Conservation (phyloP, 1,284 basidiomycete species). For the Trichosporon sp. region DNA sequence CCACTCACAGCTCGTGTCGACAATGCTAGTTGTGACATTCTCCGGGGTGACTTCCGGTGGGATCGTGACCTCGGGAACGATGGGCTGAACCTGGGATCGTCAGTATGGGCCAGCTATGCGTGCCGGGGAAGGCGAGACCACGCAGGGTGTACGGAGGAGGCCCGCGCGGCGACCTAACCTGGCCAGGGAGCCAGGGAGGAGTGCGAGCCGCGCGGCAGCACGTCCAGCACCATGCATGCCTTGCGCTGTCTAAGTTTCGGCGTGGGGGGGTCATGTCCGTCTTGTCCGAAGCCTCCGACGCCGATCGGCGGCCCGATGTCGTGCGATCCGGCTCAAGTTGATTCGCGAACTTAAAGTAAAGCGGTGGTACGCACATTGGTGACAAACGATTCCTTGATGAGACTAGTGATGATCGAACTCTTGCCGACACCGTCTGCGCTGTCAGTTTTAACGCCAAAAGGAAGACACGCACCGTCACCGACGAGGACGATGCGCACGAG, state of each 20-base stretch:
- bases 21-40: slow-evolving; percentile 92
- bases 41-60: slow-evolving; percentile 93
- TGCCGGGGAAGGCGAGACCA: not conserved
- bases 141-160: not conserved
- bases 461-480: slow-evolving; percentile 71
- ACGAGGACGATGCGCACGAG: slow-evolving; percentile 79
- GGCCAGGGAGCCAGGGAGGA: not conserved
- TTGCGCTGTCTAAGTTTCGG: not conserved
- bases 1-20: slow-evolving; percentile 84
- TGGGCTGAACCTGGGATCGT: slow-evolving; percentile 73
- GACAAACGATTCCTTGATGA: slow-evolving; percentile 93
- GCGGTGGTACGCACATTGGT: slow-evolving; percentile 67
- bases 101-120: not conserved
- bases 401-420: slow-evolving; percentile 89
- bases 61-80: slow-evolving; percentile 93
- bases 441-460: not conserved
- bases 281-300: not conserved
- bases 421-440: slow-evolving; percentile 84
- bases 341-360: not conserved
- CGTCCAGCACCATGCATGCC: not conserved
- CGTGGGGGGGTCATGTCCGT: not conserved
- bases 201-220: not conserved
- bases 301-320: not conserved
- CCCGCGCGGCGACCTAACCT: not conserved
- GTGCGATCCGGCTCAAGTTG: too few relatives aligned